phyloP scores from a whole-genome alignment of 2,329 filamentous ascomycete genomes.

The Diaporthe sp. region DNA sequence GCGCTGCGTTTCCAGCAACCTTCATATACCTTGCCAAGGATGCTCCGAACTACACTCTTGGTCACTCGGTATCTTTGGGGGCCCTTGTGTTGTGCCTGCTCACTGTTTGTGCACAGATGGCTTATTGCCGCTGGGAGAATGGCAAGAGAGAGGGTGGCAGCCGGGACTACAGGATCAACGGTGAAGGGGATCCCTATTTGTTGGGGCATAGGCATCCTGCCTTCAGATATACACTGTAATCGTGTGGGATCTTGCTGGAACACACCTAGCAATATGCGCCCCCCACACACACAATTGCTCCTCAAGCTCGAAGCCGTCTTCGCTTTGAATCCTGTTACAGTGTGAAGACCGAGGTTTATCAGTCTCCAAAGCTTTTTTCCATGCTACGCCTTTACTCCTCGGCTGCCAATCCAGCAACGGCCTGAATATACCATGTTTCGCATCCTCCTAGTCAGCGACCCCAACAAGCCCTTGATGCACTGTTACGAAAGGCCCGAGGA shows the following conservation, averaged over 20 bases:
- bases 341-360: not conserved
- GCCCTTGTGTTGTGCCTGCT: slow-evolving; percentile 52
- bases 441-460: not conserved
- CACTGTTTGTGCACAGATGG: slow-evolving; percentile 51
- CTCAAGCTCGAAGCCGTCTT: not conserved
- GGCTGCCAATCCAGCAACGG: not conserved
- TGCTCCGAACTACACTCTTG: slow-evolving; percentile 55
- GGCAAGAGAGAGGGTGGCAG: slow-evolving; percentile 54
- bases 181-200: slow-evolving; percentile 47
- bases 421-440: not conserved
- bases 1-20: slow-evolving; percentile 59
- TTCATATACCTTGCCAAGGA: slow-evolving; percentile 60
- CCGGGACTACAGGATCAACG: slow-evolving; percentile 53
- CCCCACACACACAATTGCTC: not conserved
- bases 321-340: not conserved
- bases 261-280: too few relatives aligned
- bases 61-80: slow-evolving; percentile 58
- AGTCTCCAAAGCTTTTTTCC: too few relatives aligned
- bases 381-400: not conserved
- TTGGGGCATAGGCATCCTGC: slow-evolving; percentile 57
- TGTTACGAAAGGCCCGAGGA: not conserved
- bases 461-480: too few relatives aligned
- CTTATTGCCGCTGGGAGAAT: slow-evolving; percentile 59
- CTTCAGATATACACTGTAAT: slow-evolving; percentile 55
- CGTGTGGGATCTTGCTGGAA: not conserved